Conservation (phyloP, 208 protist genomes). For the Porcisia deanei region DNA sequence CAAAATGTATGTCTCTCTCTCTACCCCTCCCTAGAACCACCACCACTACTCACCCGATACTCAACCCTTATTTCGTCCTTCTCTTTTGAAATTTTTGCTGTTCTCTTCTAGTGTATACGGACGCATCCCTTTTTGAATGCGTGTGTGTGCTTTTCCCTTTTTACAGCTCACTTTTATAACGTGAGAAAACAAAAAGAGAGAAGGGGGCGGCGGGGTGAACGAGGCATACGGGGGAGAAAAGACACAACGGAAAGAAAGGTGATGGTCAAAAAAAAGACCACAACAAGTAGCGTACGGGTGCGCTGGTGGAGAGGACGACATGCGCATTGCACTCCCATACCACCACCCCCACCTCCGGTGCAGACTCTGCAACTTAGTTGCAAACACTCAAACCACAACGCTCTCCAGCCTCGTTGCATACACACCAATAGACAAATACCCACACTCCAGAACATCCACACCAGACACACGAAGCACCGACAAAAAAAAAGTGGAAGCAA, state of each 20-base stretch:
- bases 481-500: neutral
- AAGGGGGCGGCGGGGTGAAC: no score
- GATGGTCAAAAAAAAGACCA: neutral
- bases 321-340: neutral
- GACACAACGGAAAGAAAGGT: neutral
- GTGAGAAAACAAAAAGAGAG: neutral
- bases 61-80: neutral
- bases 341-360: neutral
- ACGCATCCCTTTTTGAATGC: neutral
- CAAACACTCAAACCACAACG: neutral
- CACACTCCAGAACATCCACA: conserved; percentile 2
- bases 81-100: neutral
- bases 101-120: no score
- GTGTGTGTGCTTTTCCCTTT: neutral
- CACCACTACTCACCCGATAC: no score
- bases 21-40: neutral
- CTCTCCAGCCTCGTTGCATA: neutral
- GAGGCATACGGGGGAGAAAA: neutral
- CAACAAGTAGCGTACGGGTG: neutral
- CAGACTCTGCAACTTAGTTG: neutral
- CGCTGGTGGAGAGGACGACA: neutral
- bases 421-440: neutral
- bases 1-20: neutral
- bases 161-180: no score
- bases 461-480: neutral